Evolutionary conservation across 2,329 filamentous ascomycete genomes (phyloP).

Genomic region (Tolypocladium guangdongense): DNA sequence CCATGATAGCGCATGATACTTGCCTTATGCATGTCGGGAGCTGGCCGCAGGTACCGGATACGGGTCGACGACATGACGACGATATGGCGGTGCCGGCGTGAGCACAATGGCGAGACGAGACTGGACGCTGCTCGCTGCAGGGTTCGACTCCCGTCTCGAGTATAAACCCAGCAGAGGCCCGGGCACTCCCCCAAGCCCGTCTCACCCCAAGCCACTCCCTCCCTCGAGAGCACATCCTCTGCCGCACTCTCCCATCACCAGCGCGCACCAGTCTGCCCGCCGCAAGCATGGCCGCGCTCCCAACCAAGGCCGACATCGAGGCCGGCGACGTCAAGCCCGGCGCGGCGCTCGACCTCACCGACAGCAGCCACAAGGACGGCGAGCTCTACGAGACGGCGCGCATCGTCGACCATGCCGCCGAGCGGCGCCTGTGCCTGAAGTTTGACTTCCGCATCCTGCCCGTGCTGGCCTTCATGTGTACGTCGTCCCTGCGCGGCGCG

Average conservation of each 20-base stretch:
- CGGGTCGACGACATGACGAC: background rate
- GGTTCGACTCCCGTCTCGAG: background rate
- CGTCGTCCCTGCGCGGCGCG: slow-evolving; percentile 1
- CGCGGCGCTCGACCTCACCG: slow-evolving; percentile 5
- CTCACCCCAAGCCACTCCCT: background rate
- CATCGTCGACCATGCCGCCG: slow-evolving; percentile 30
- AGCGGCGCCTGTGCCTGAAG: slow-evolving; percentile 40
- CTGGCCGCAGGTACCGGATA: background rate
- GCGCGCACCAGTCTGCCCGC: background rate
- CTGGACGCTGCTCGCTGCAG: background rate
- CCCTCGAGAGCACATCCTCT: background rate
- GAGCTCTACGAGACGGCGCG: slow-evolving; percentile 12
- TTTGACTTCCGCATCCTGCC: slow-evolving; percentile 44
- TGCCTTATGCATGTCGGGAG: background rate
- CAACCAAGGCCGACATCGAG: slow-evolving; percentile 1
- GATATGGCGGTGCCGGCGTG: too few species aligned
- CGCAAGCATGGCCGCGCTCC: background rate
- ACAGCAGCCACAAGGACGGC: slow-evolving; percentile 5
- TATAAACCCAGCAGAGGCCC: background rate
- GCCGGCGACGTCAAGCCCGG: slow-evolving; percentile 3
- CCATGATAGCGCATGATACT: too few species aligned
- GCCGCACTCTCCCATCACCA: background rate
- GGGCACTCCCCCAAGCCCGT: background rate
- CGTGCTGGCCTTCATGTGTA: slow-evolving; percentile 42
- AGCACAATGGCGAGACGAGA: too few species aligned